Percentiles rank a stretch among this genome's conserved stretches.
Evolutionary conservation across 1,284 basidiomycete species (phyloP).

Genomic region (Tausonia pullulans): DNA sequence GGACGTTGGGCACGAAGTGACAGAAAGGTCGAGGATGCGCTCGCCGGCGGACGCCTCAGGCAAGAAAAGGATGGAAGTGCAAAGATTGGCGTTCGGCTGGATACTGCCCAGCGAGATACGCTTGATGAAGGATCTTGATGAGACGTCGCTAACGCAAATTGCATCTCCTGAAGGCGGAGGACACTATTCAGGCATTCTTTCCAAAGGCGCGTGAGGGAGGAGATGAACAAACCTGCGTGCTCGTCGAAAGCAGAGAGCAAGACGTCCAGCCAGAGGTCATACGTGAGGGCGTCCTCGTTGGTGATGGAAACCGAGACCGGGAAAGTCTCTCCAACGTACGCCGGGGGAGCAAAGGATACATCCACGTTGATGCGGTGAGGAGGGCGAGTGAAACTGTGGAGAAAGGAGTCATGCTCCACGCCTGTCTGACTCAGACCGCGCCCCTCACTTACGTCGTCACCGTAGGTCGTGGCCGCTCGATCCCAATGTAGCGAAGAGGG

Average conservation of each 20-base stretch:
- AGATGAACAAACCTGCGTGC: slow-evolving; percentile 46
- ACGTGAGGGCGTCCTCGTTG: slow-evolving; percentile 51
- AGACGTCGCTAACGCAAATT: slow-evolving; percentile 49
- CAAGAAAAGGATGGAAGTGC: slow-evolving; percentile 50
- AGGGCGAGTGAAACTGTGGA: slow-evolving; percentile 47
- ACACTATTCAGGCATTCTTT: slow-evolving; percentile 1
- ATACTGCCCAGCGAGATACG: slow-evolving; percentile 54
- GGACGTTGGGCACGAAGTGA: slow-evolving; percentile 42
- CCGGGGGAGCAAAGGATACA: slow-evolving; percentile 49
- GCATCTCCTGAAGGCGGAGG: slow-evolving; percentile 43
- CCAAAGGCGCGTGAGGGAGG: background rate
- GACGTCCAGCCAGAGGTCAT: slow-evolving; percentile 56
- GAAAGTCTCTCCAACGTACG: slow-evolving; percentile 63
- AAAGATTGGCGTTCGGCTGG: slow-evolving; percentile 43
- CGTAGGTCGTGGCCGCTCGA: slow-evolving; percentile 43
- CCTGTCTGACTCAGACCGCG: background rate
- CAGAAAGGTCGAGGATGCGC: slow-evolving; percentile 58
- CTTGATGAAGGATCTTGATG: slow-evolving; percentile 58
- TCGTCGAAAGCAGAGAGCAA: slow-evolving; percentile 66
- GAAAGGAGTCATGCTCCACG: background rate
- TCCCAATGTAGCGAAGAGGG: slow-evolving; percentile 43
- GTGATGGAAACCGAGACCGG: slow-evolving; percentile 55
- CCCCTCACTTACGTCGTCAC: slow-evolving; percentile 41
- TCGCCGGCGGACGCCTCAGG: slow-evolving; percentile 52
- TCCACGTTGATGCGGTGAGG: slow-evolving; percentile 47